A percentile compares a stretch with the other conserved stretches of the same genome.
Evolutionary conservation across 345 rosid species (phyloP).

Genomic region (Streptanthus diversifolius): DNA sequence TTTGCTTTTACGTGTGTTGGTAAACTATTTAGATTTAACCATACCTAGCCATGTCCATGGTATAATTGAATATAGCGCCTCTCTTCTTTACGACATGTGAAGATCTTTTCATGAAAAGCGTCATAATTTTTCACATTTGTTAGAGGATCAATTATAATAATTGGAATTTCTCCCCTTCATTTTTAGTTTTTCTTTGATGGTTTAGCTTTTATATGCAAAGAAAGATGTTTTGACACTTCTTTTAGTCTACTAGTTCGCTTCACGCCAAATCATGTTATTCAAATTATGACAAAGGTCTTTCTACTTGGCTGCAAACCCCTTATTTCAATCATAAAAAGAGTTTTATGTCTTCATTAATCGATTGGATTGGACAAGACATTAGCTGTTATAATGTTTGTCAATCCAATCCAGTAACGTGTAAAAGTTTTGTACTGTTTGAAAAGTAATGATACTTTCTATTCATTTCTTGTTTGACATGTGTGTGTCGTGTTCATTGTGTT

Average conservation of each 20-base stretch:
- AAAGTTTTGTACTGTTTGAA: not conserved
- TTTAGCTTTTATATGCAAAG: not conserved
- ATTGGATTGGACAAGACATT: not conserved
- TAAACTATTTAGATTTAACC: not conserved
- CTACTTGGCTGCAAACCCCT: not conserved
- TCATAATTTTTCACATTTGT: not conserved
- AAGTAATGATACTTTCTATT: slow-evolving; percentile 3
- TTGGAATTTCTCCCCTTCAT: not conserved
- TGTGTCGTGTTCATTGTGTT: not conserved
- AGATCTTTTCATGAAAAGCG: not conserved
- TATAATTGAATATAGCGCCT: not conserved
- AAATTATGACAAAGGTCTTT: too few species aligned
- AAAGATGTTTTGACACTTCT: not conserved
- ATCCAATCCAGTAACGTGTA: not conserved
- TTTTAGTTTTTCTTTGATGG: not conserved
- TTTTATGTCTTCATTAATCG: not conserved
- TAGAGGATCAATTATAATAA: not conserved
- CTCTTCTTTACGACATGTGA: not conserved
- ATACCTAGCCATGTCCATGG: not conserved
- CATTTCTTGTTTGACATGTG: slow-evolving; percentile 17
- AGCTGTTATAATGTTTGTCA: not conserved
- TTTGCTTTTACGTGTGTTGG: not conserved
- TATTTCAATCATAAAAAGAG: not conserved
- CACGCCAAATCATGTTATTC: not conserved
- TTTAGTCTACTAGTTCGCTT: not conserved